These are phyloP conservation scores for Ceratopteris richardii DNA, from an alignment of 75 land plant genomes.

Conservation along the genomic window DNA sequence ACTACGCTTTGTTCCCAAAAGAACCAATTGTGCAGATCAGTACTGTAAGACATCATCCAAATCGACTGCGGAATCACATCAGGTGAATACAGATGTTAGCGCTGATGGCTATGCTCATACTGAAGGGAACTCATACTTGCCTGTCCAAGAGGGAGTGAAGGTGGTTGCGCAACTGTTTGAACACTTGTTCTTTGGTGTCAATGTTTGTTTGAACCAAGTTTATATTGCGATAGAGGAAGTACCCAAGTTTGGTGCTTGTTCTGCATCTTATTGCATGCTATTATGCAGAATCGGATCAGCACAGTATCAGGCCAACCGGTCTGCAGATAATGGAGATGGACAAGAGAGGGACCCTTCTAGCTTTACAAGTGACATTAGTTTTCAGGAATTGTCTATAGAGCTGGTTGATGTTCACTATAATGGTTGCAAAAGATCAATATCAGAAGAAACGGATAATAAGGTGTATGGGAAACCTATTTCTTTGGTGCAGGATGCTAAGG, in stretches of 20 bases:
- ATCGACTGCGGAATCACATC: not conserved
- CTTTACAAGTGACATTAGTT: constrained; percentile 2
- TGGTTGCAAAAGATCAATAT: constrained; percentile 7
- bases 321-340: constrained; percentile 18
- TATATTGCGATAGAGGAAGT: constrained; percentile 48
- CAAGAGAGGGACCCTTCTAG: not conserved
- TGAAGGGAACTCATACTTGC: constrained; percentile 18
- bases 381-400: constrained; percentile 49
- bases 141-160: constrained; percentile 85
- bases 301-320: constrained; percentile 56
- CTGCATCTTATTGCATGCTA: constrained; percentile 4
- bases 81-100: not conserved
- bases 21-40: not conserved
- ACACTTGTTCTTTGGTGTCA: constrained; percentile 59
- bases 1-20: constrained; percentile 51
- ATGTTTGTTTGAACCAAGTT: constrained; percentile 53
- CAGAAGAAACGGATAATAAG: not conserved
- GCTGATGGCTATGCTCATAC: not conserved
- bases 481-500: constrained; percentile 44
- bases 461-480: constrained; percentile 24
- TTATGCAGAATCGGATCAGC: constrained; percentile 49
- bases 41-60: not conserved
- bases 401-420: constrained; percentile 27
- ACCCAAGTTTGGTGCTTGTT: constrained; percentile 10
- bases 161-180: constrained; percentile 68